A percentile compares a stretch with the other conserved stretches of the same genome.
Evolutionary conservation across 106 monocot genomes (phyloP).

Genomic region (Vanilla planifolia): DNA sequence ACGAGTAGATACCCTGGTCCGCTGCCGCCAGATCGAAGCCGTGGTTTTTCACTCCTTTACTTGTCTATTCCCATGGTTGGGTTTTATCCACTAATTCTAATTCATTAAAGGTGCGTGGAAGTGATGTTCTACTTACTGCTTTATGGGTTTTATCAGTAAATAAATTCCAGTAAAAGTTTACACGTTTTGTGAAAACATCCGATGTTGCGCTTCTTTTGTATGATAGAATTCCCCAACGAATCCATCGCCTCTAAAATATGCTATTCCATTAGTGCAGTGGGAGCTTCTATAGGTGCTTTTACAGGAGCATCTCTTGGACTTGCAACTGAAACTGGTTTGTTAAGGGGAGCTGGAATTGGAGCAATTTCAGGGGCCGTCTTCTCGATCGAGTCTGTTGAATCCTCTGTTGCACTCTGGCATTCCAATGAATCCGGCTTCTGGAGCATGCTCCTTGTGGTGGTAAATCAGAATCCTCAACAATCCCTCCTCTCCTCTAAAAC

Average conservation of each 20-base stretch:
- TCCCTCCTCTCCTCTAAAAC: neutral
- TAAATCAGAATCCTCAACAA: slow-evolving; percentile 10
- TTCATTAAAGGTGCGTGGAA: no score
- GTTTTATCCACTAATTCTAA: neutral
- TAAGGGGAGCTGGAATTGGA: slow-evolving; percentile 78
- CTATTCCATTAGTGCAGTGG: slow-evolving; percentile 37
- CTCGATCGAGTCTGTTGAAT: slow-evolving; percentile 83
- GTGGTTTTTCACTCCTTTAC: neutral
- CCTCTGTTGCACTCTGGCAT: slow-evolving; percentile 64
- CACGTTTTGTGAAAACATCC: neutral
- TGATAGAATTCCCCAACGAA: neutral
- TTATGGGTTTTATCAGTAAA: no score
- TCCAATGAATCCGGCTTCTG: slow-evolving; percentile 49
- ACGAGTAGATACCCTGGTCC: no score
- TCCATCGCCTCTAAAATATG: neutral
- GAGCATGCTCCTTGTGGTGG: slow-evolving; percentile 60
- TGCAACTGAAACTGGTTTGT: slow-evolving; percentile 73
- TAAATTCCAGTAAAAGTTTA: no score
- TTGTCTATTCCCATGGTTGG: neutral
- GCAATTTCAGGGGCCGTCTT: slow-evolving; percentile 89
- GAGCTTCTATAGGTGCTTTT: slow-evolving; percentile 59
- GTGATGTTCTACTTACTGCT: no score
- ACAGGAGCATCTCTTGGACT: slow-evolving; percentile 74
- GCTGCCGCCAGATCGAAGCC: neutral
- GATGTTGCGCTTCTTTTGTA: neutral